Conservation (phyloP, 2,329 filamentous ascomycete genomes). For the Botrytis tulipae region DNA sequence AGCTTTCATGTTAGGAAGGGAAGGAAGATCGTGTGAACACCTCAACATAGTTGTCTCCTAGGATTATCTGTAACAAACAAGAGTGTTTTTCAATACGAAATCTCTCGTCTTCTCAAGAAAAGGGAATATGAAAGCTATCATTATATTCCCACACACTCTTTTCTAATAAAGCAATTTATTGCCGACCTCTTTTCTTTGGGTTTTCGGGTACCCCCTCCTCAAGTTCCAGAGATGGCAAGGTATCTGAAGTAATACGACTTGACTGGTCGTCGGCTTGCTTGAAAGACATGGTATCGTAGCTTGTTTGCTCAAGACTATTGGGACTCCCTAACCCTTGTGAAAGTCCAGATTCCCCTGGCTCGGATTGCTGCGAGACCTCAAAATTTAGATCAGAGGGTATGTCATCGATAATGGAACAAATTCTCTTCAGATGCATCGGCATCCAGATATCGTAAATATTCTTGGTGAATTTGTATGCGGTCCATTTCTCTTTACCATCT, state of each 20-base stretch:
- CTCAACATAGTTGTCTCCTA: too few species aligned
- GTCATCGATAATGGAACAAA: conserved; percentile 25
- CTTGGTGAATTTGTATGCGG: conserved; percentile 29
- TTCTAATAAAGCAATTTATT: not conserved
- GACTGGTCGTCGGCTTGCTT: not conserved
- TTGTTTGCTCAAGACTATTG: not conserved
- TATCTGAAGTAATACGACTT: not conserved
- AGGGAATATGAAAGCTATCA: too few species aligned
- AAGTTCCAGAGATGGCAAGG: not conserved
- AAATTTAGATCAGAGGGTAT: not conserved
- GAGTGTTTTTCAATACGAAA: too few species aligned
- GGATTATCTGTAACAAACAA: too few species aligned
- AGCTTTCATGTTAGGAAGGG: too few species aligned
- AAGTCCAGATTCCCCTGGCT: not conserved
- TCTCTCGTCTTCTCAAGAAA: too few species aligned
- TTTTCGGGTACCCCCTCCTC: not conserved
- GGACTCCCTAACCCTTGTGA: not conserved
- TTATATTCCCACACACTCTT: too few species aligned
- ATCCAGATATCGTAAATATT: conserved; percentile 39
- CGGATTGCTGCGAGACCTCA: not conserved
- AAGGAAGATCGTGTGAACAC: too few species aligned
- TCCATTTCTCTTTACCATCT: conserved; percentile 37
- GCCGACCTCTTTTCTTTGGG: not conserved
- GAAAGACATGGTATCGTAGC: not conserved
- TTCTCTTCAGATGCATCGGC: conserved; percentile 36